A percentile compares a stretch with the other conserved stretches of the same genome.
Evolutionary conservation across 306 rosid genomes (phyloP).

Genomic region (Vicia faba): DNA sequence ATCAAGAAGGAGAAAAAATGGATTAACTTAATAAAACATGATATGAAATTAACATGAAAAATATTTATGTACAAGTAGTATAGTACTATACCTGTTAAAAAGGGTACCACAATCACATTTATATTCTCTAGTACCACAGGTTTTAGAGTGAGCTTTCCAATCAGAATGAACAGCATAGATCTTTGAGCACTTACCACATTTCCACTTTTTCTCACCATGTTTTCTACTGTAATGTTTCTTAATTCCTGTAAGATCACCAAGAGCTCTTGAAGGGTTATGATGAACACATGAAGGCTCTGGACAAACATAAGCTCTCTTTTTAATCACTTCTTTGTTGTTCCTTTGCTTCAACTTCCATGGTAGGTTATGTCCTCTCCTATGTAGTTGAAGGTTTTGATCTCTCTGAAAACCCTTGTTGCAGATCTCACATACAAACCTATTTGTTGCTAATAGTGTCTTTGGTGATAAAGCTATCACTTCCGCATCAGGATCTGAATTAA

Average conservation of each 20-base stretch:
- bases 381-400: slow-evolving; percentile 91
- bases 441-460: slow-evolving; percentile 76
- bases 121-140: slow-evolving; percentile 96
- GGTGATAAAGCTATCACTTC: slow-evolving; percentile 92
- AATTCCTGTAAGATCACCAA: slow-evolving; percentile 94
- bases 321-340: slow-evolving; percentile 71
- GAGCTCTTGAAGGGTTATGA: slow-evolving; percentile 92
- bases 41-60: neutral
- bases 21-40: neutral
- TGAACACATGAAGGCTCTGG: slow-evolving; percentile 97
- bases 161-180: slow-evolving; percentile 96
- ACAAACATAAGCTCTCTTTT: slow-evolving; percentile 88
- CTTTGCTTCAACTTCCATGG: slow-evolving; percentile 97
- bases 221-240: slow-evolving; percentile 93
- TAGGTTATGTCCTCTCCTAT: slow-evolving; percentile 89
- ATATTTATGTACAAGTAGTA: neutral
- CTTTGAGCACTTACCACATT: slow-evolving; percentile 93
- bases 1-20: neutral
- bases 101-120: slow-evolving; percentile 98
- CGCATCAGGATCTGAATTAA: slow-evolving; percentile 78
- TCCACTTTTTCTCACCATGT: slow-evolving; percentile 99
- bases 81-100: slow-evolving; percentile 74
- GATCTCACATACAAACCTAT: slow-evolving; percentile 88
- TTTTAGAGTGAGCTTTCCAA: slow-evolving; percentile 98
- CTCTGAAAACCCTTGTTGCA: slow-evolving; percentile 94